These are phyloP conservation scores for Brasenia schreberi DNA, from an alignment of 164 flowering plant genomes.

Conservation along the genomic window DNA sequence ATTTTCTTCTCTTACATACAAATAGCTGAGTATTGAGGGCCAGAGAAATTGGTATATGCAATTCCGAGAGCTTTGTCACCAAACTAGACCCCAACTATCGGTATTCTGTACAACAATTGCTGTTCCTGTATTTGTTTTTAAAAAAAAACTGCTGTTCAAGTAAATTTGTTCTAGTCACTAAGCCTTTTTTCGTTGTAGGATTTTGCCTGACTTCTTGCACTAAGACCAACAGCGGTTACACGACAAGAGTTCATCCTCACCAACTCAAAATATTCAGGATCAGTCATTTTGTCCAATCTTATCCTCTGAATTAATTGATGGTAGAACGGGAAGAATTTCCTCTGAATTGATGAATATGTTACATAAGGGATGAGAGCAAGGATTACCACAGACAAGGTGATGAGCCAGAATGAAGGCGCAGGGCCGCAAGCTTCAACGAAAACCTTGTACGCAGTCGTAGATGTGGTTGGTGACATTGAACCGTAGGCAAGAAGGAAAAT, in stretches of 20 bases:
- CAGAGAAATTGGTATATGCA: too few species aligned
- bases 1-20: too few species aligned
- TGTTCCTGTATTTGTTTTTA: too few species aligned
- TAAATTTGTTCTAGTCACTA: background rate
- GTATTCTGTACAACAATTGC: too few species aligned
- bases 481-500: conserved; percentile 68
- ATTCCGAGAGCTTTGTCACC: too few species aligned
- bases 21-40: too few species aligned
- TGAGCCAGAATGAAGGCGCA: conserved; percentile 57
- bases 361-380: conserved; percentile 58
- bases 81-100: too few species aligned
- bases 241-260: conserved; percentile 56
- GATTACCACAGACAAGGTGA: conserved; percentile 37
- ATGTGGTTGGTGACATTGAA: conserved; percentile 33
- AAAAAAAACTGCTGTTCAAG: background rate
- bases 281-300: conserved; percentile 32
- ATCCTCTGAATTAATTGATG: conserved; percentile 90
- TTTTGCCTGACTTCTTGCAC: conserved; percentile 38
- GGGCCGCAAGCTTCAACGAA: conserved; percentile 82
- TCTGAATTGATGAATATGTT: conserved; percentile 42
- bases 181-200: conserved; percentile 3
- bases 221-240: conserved; percentile 54
- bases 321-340: conserved; percentile 78
- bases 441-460: conserved; percentile 56
- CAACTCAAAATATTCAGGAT: conserved; percentile 46